Conservation (phyloP, 305 asterid genomes). For the Fraxinus angustifolia region DNA sequence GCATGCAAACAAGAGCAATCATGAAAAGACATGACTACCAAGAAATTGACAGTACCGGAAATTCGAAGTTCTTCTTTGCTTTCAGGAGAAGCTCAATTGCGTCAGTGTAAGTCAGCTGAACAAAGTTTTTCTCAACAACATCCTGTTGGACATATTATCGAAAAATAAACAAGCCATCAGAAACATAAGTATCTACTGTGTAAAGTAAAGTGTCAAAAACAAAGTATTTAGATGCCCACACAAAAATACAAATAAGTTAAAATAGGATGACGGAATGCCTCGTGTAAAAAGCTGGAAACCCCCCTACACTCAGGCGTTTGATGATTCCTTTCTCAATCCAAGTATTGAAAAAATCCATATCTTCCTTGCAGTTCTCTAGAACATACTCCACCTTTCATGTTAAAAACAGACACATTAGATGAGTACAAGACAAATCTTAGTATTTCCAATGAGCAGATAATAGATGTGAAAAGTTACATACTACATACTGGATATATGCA, state of each 20-base stretch:
- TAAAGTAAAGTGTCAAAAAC: neutral
- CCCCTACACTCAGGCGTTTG: conserved; percentile 64
- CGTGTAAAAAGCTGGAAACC: conserved; percentile 15
- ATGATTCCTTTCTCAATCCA: conserved; percentile 98
- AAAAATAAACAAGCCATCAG: conserved; percentile 24
- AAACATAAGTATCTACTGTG: conserved; percentile 5
- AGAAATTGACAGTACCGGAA: conserved; percentile 53
- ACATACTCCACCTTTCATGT: conserved; percentile 66
- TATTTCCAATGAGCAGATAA: conserved; percentile 14
- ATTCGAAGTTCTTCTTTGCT: conserved; percentile 74
- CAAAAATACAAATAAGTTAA: neutral
- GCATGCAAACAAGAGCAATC: neutral
- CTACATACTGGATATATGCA: conserved; percentile 99
- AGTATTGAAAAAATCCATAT: conserved; percentile 90
- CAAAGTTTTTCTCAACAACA: conserved; percentile 75
- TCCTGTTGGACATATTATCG: conserved; percentile 51
- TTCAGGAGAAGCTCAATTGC: conserved; percentile 70
- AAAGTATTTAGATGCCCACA: neutral
- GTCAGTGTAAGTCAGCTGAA: conserved; percentile 86
- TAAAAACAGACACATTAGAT: conserved; percentile 24
- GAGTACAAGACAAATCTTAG: conserved; percentile 6
- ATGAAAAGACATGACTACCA: conserved; percentile 1
- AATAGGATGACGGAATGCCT: conserved; percentile 14
- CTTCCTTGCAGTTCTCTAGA: conserved; percentile 95
- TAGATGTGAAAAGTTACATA: conserved; percentile 70